Evolutionary conservation across 192 early-diverging fungal genomes (phyloP), one percentile per base, ranked within the genome.

Genomic region (Backusella sp.): DNA sequence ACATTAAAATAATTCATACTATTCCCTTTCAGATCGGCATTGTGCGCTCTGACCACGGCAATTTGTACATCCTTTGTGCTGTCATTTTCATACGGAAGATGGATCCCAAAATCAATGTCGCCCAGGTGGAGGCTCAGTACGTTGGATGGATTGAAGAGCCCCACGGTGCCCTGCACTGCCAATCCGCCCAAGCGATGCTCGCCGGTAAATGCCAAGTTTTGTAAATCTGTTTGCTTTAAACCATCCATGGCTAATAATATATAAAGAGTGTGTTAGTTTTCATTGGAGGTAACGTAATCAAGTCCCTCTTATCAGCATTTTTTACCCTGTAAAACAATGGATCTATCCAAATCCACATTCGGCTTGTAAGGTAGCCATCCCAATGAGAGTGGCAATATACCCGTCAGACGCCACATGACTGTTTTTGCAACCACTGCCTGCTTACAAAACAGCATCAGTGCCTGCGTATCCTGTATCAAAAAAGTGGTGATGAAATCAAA

Each of bases 81-180:
- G 35, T 71, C 56, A 69, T 49, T 65, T 42, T 65, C 56, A 42
- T 56, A 34, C 4, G 81, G 81, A 11, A 78, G 66, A 73, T 67
- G 73, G 28, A 82, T 82, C 11, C 74, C 81, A 66, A 82, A 76
- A 42, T 82, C 74, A 19, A 82, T 67, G 46, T 82, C 56, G 7
- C 81, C 81, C 12, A 82, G 4, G 14, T 36, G 68, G 11, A 82
- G 35, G 19, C 81, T 79, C 9, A 82, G 37, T 6, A 69, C 70
- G 28, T 52, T 73, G 14, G 81, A 82, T 23, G 81, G 81, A 72
- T 82, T 82, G n/a, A 73, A 82, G 6, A 82, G 72, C 17, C 74
- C 72, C 0, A 76, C 81, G 34, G 66, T 52, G 21, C 73, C 74
- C 14, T 66, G 46, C 0, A 82, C 21, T 17, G 23, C 39, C 15